A percentile compares a stretch with the other conserved stretches of the same genome.
These are phyloP conservation scores for Rhynchospora breviuscula DNA, from an alignment of 176 grass and related monocot species.

Conservation along the genomic window DNA sequence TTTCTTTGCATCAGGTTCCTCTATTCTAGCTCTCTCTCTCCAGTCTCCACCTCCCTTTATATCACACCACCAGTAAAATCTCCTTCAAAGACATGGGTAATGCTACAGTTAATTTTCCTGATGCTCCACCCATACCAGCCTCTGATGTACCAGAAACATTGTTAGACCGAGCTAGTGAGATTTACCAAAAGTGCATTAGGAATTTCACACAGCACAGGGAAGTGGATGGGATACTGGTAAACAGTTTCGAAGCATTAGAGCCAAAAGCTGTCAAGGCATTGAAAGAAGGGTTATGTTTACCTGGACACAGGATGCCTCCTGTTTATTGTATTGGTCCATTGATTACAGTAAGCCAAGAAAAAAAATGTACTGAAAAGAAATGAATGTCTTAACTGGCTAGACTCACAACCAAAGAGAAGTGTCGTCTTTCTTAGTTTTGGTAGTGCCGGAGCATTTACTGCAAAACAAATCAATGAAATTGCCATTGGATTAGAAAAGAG, in stretches of 20 bases:
- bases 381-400: constrained; percentile 49
- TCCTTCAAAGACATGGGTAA: constrained; percentile 46
- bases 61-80: not conserved
- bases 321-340: constrained; percentile 51
- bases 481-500: constrained; percentile 57
- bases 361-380: constrained; percentile 1
- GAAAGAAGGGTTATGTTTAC: constrained; percentile 19
- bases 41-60: constrained; percentile 35
- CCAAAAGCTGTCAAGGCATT: constrained; percentile 28
- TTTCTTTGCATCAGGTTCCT: constrained; percentile 33
- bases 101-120: constrained; percentile 30
- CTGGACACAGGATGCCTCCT: constrained; percentile 23
- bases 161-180: constrained; percentile 15
- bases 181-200: constrained; percentile 27
- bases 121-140: constrained; percentile 36
- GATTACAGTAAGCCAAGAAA: constrained; percentile 19
- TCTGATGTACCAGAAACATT: constrained; percentile 37
- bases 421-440: constrained; percentile 71
- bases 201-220: constrained; percentile 21
- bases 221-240: constrained; percentile 36
- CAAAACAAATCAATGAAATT: constrained; percentile 45
- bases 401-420: constrained; percentile 39
- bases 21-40: constrained; percentile 33
- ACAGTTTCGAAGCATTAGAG: constrained; percentile 56
- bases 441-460: constrained; percentile 38